A percentile compares a stretch with the other conserved stretches of the same genome.
phyloP scores from a whole-genome alignment of 2,329 filamentous ascomycete species.

The Seiridium cupressi region DNA sequence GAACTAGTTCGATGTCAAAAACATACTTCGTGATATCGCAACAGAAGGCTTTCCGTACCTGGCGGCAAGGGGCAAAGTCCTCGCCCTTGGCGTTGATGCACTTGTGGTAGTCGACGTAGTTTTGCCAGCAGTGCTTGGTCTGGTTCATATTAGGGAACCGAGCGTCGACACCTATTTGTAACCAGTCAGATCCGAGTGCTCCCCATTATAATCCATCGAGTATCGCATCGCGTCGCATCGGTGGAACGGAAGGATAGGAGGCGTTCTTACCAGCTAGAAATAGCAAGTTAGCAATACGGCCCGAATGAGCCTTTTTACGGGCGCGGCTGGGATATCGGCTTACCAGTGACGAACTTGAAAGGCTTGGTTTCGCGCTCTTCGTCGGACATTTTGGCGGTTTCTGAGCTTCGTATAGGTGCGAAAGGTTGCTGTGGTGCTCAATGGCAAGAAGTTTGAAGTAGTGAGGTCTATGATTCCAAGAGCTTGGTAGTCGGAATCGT shows the following conservation, averaged over 20 bases:
- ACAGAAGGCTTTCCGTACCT: slow-evolving; percentile 59
- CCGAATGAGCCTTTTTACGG: slow-evolving; percentile 26
- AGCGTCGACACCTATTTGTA: slow-evolving; percentile 82
- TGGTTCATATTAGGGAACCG: slow-evolving; percentile 99
- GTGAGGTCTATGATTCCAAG: slow-evolving; percentile 35
- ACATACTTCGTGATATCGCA: no score
- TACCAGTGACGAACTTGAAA: slow-evolving; percentile 99
- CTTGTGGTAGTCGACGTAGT: slow-evolving; percentile 99
- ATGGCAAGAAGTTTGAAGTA: slow-evolving; percentile 27
- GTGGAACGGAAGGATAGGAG: background rate
- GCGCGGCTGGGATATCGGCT: slow-evolving; percentile 33
- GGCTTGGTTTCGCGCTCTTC: slow-evolving; percentile 91
- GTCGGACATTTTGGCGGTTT: slow-evolving; percentile 79
- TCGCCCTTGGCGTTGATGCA: slow-evolving; percentile 98
- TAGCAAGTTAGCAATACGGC: slow-evolving; percentile 28
- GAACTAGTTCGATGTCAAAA: slow-evolving; percentile 61
- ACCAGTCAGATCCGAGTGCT: slow-evolving; percentile 12
- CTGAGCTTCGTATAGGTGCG: slow-evolving; percentile 25
- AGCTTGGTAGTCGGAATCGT: slow-evolving; percentile 4
- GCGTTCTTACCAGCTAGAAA: slow-evolving; percentile 12
- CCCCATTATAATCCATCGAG: slow-evolving; percentile 35
- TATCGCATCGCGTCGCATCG: slow-evolving; percentile 3
- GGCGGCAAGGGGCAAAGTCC: slow-evolving; percentile 94
- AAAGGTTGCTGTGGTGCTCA: slow-evolving; percentile 28
- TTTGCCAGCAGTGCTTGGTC: slow-evolving; percentile 99